phyloP scores from a whole-genome alignment of 495 filamentous ascomycete genomes.

The Neurospora sp. region DNA sequence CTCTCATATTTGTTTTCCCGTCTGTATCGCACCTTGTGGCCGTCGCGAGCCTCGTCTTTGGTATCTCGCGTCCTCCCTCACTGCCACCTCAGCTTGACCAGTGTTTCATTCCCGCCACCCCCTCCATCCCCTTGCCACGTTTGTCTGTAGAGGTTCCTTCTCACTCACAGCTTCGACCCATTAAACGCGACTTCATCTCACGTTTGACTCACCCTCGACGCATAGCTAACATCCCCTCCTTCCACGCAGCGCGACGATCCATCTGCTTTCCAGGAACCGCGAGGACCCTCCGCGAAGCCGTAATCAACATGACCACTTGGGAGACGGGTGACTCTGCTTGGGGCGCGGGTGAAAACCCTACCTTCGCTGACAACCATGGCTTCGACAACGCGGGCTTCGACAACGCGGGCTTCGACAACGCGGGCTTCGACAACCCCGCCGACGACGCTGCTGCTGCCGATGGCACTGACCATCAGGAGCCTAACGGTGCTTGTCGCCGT shows the following conservation, averaged over 20 bases:
- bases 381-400: slow-evolving; percentile 1
- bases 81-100: not conserved
- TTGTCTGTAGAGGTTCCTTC: not conserved
- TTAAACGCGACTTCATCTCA: not conserved
- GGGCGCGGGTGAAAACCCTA: not conserved
- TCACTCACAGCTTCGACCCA: not conserved
- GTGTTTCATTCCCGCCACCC: not conserved
- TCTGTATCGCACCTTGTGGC: not conserved
- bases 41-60: not conserved
- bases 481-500: slow-evolving; percentile 52
- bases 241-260: not conserved
- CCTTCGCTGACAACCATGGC: not conserved
- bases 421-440: not conserved
- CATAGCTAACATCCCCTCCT: not conserved
- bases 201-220: not conserved
- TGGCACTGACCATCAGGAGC: not conserved
- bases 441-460: not conserved
- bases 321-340: not conserved
- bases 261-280: not conserved
- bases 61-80: not conserved
- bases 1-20: not conserved
- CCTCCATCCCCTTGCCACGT: not conserved
- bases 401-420: not conserved
- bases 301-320: not conserved
- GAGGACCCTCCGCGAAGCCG: not conserved